Evolutionary conservation across 1,284 basidiomycete species (phyloP), one percentile per base, ranked within the genome.

Genomic region (Naganishia cerealis): DNA sequence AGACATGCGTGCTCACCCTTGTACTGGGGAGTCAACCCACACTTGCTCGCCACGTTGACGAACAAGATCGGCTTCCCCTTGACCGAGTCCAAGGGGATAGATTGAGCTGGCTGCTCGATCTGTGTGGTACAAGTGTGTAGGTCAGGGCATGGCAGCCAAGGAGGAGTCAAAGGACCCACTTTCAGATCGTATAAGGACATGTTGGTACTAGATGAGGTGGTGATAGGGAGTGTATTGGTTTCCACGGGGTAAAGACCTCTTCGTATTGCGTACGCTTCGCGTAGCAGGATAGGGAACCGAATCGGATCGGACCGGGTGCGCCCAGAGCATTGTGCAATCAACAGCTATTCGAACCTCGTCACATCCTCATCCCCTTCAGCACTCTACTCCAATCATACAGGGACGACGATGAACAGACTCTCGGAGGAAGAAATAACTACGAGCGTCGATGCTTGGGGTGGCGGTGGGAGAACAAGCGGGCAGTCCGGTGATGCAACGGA

Each of bases 1-100:
- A 24, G 24, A 26, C 3, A 54, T 13, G 2, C n/a, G 15, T 13
- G 40, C 67, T 43, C 57, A 84, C 87, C 90, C 77, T 86, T 89
- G 81, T 94, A 94, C 79, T 95, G 92, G 10, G 90, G 89, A 7
- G 91, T 92, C 75, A 94, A 91, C 73, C 78, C 79, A 65, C 79
- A 81, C 67, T 78, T 78, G 71, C 73, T 75, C 24, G 80, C 80
- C 54, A 80, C 79, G 68, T 81, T 81, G 74, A 81, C 80, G 52
- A 81, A 75, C 29, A 81, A 68, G 39, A 81, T 71, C 18, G 75
- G 74, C 75, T 79, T 78, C 73, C 75, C 75, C 69, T 79, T 77
- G 72, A 71, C 70, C n/a, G 78, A 75, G 12, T 72, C 59, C 29
- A 81, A 72, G 36, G 76, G 71, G 66, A 79, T 66, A 10, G 72